Evolutionary conservation across 2,329 filamentous ascomycete species (phyloP).

Genomic region (Erysiphe pulchra): DNA sequence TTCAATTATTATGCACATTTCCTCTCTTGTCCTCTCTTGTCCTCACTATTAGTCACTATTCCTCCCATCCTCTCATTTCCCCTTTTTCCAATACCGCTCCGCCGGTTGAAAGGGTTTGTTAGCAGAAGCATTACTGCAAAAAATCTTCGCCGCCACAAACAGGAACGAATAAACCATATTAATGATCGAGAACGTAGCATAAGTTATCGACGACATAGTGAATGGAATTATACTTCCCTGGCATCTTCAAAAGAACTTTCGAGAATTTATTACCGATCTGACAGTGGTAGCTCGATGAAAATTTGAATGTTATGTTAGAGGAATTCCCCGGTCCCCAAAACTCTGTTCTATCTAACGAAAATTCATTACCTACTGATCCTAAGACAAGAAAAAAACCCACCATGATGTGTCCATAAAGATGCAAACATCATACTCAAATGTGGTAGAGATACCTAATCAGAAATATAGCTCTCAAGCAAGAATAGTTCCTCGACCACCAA

Average conservation of each 20-base stretch:
- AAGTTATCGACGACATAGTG: not conserved
- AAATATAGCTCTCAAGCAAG: not conserved
- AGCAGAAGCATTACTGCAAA: not conserved
- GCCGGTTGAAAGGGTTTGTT: too few relatives aligned
- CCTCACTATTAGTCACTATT: too few relatives aligned
- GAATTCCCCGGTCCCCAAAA: not conserved
- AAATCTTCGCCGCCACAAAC: not conserved
- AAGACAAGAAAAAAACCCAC: not conserved
- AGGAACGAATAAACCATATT: not conserved
- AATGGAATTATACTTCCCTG: not conserved
- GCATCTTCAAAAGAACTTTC: not conserved
- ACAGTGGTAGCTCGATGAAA: not conserved
- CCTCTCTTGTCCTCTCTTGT: not conserved
- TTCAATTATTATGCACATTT: not conserved
- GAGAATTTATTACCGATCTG: not conserved
- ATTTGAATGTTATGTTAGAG: not conserved
- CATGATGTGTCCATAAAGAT: not conserved
- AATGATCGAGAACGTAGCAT: not conserved
- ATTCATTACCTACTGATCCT: not conserved
- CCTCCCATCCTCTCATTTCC: too few relatives aligned
- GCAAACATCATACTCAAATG: not conserved
- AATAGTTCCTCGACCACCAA: not conserved
- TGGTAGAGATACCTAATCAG: not conserved
- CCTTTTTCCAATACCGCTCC: too few relatives aligned
- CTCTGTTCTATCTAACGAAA: not conserved